A percentile compares a stretch with the other conserved stretches of the same genome.
Evolutionary conservation across 208 protist species (phyloP).

Genomic region (Angomonas deanei): DNA sequence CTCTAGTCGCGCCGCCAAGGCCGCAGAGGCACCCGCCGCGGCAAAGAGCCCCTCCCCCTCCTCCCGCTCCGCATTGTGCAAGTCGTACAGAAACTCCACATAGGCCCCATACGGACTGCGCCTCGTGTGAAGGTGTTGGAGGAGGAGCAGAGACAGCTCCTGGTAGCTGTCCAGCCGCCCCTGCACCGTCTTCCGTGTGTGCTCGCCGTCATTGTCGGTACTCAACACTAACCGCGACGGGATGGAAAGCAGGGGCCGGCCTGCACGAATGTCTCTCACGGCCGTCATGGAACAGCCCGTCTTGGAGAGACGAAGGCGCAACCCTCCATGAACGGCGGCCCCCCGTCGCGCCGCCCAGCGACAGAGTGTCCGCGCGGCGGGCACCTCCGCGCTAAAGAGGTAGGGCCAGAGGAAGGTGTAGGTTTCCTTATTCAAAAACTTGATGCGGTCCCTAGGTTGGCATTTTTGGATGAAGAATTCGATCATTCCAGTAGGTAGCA

Average conservation of each 20-base stretch:
- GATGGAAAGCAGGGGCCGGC: constrained; percentile 49
- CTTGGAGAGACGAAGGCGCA: constrained; percentile 32
- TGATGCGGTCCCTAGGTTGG: constrained; percentile 34
- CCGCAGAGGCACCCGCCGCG: not conserved
- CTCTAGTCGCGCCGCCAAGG: constrained; percentile 44
- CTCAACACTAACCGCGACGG: constrained; percentile 39
- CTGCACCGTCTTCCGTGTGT: constrained; percentile 14
- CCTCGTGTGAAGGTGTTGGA: constrained; percentile 66
- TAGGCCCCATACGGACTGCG: constrained; percentile 50
- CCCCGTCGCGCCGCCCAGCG: constrained; percentile 64
- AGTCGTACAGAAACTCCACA: constrained; percentile 81
- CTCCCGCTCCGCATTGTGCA: constrained; percentile 60
- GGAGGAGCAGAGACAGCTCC: constrained; percentile 39
- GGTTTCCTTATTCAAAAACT: constrained; percentile 56
- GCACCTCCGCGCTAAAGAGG: constrained; percentile 47
- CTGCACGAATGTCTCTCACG: constrained; percentile 31
- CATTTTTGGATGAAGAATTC: constrained; percentile 30
- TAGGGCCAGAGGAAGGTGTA: constrained; percentile 72
- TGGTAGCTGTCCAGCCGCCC: constrained; percentile 33
- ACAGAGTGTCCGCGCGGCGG: constrained; percentile 48
- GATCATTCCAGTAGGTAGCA: constrained; percentile 21
- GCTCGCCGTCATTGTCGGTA: constrained; percentile 1
- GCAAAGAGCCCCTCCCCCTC: constrained; percentile 16
- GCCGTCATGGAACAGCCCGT: constrained; percentile 26
- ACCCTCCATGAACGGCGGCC: constrained; percentile 50